These are phyloP conservation scores for Juncus inflexus DNA, from an alignment of 176 grass and related monocot species.

Conservation along the genomic window DNA sequence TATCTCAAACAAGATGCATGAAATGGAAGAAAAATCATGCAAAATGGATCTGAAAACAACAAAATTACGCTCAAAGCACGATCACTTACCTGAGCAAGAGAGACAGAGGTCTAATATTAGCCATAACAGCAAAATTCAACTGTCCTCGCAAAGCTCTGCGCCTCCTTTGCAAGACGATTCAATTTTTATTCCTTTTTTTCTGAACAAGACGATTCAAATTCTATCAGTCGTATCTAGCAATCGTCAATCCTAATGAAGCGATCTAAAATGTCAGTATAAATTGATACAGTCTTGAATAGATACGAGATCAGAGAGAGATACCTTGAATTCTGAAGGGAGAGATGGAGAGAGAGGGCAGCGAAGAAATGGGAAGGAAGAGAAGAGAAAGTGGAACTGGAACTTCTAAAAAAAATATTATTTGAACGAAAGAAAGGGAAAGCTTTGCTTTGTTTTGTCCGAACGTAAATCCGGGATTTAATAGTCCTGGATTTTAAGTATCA, in stretches of 20 bases:
- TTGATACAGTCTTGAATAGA: constrained; percentile 5
- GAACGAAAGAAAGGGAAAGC: too few relatives aligned
- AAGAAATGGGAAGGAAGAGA: constrained; percentile 12
- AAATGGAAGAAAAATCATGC: background rate
- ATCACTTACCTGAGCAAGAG: constrained; percentile 18
- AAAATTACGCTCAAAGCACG: constrained; percentile 5
- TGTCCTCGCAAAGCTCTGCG: background rate
- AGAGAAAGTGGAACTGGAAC: constrained; percentile 5
- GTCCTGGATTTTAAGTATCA: too few relatives aligned
- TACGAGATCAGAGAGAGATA: background rate
- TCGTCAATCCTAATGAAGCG: background rate
- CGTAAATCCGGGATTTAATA: too few relatives aligned
- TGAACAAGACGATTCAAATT: constrained; percentile 1
- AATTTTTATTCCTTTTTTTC: constrained; percentile 3
- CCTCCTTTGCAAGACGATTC: background rate
- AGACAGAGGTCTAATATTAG: constrained; percentile 25
- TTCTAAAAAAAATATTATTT: too few relatives aligned
- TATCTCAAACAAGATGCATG: too few relatives aligned
- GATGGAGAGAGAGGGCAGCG: background rate
- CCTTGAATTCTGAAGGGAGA: background rate
- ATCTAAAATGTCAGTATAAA: background rate
- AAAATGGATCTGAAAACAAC: constrained; percentile 5
- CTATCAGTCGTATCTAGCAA: too few relatives aligned
- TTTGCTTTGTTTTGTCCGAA: too few relatives aligned
- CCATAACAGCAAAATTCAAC: constrained; percentile 17